Percentiles rank a stretch among this genome's conserved stretches.
Conservation (phyloP, 129 eudicot genomes). For the Flaveria trinervia region DNA sequence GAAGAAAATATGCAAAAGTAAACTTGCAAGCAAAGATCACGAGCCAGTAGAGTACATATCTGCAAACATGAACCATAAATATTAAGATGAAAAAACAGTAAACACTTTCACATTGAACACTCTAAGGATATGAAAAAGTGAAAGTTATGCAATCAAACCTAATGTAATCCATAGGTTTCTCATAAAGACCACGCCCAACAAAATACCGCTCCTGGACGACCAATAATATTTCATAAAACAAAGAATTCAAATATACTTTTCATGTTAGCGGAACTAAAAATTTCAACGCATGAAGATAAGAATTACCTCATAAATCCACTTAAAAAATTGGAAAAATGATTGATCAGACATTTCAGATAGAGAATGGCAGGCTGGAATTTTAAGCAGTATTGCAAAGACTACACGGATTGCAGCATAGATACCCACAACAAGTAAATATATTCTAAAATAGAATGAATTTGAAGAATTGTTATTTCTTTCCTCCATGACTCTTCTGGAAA, state of each 20-base stretch:
- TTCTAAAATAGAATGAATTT: slow-evolving; percentile 63
- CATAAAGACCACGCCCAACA: slow-evolving; percentile 98
- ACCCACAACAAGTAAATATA: slow-evolving; percentile 84
- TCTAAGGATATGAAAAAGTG: neutral
- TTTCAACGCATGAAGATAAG: slow-evolving; percentile 17
- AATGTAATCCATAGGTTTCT: slow-evolving; percentile 74
- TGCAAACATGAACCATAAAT: slow-evolving; percentile 40
- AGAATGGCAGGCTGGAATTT: slow-evolving; percentile 77
- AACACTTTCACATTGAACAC: slow-evolving; percentile 7
- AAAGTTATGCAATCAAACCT: slow-evolving; percentile 52
- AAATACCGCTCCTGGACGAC: slow-evolving; percentile 88
- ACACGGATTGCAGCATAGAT: slow-evolving; percentile 82
- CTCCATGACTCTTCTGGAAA: slow-evolving; percentile 73
- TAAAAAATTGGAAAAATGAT: slow-evolving; percentile 84
- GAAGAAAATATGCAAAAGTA: slow-evolving; percentile 89
- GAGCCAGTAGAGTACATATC: slow-evolving; percentile 90
- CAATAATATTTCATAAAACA: slow-evolving; percentile 55
- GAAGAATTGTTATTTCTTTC: slow-evolving; percentile 56
- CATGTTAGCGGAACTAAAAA: slow-evolving; percentile 13
- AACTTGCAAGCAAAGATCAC: slow-evolving; percentile 92
- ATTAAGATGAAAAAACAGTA: slow-evolving; percentile 14
- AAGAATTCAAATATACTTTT: neutral
- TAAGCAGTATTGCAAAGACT: slow-evolving; percentile 64
- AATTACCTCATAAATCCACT: slow-evolving; percentile 94
- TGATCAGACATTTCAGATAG: slow-evolving; percentile 87